Evolutionary conservation across 768 basidiomycete genomes (phyloP).

Genomic region (Saitozyma sp.): DNA sequence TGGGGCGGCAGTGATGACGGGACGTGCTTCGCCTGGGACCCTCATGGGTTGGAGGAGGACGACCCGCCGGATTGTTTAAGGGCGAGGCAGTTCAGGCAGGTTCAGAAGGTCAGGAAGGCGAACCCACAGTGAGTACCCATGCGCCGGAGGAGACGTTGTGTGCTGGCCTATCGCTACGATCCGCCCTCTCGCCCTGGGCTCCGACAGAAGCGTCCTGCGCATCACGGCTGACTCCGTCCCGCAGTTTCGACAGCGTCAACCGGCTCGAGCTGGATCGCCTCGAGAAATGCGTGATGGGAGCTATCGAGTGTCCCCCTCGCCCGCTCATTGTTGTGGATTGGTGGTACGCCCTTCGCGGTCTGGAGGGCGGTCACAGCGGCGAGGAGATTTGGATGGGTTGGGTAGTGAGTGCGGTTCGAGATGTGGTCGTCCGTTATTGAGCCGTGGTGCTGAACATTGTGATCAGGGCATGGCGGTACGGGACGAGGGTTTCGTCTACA

Average conservation of each 20-base stretch:
- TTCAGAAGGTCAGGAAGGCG: constrained; percentile 18
- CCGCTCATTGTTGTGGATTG: constrained; percentile 34
- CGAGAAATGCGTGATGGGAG: neutral
- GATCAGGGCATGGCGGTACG: neutral
- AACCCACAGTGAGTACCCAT: constrained; percentile 22
- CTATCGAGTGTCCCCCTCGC: constrained; percentile 20
- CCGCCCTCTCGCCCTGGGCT: neutral
- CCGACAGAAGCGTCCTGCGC: neutral
- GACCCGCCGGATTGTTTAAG: constrained; percentile 32
- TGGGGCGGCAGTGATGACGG: no score
- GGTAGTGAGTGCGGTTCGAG: constrained; percentile 9
- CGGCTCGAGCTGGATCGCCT: neutral
- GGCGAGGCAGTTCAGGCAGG: constrained; percentile 36
- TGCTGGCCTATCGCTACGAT: no score
- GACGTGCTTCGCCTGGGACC: no score
- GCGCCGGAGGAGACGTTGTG: no score
- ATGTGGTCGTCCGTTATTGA: no score
- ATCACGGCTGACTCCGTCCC: neutral
- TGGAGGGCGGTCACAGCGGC: constrained; percentile 20
- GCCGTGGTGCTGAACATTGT: neutral
- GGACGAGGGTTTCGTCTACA: neutral
- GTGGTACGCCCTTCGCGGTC: constrained; percentile 31
- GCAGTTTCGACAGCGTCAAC: neutral
- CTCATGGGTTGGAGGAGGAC: neutral
- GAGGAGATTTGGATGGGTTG: constrained; percentile 30